Base-by-base conservation (phyloP, 2,329 filamentous ascomycete genomes). In the Ophiostoma perfectum region DNA sequence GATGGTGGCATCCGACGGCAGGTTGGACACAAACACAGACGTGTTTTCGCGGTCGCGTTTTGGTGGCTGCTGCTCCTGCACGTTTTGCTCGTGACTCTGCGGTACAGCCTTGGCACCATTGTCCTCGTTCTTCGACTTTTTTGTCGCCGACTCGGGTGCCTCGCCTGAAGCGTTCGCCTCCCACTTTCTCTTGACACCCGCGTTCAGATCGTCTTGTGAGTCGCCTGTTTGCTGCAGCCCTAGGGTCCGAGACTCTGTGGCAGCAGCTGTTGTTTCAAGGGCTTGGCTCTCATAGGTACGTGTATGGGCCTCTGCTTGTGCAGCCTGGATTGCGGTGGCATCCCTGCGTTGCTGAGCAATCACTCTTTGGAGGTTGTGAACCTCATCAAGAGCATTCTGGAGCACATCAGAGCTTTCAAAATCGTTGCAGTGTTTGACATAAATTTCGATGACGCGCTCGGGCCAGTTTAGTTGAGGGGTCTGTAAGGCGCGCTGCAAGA, bases 21-120 rank as follows among this genome's bases (percentile, higher is more conserved):
- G 79, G 73, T 93, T 90, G 66, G 86, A 88, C 4, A 97, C 88
- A 67, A 96, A 86, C 64, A 98, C 84, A 0, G 91, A 93, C 0
- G 92, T 90, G 77, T 98, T 90, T 76, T 99, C 95, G 58, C 95
- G 88, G 77, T 99, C 93, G 68, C 95, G 88, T 77, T 92, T 94
- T 42, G 82, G 80, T 76, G 69, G 72, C 70, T 81, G 74, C 44
- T 71, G 71, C 55, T 74, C 74, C 55, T 77, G 75, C 44, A 58
- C 62, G 4, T 60, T 55, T 16, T 11, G 74, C 38, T 64, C 58
- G 42, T 47, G 36, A 18, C 9, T 64, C 72, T 38, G 75, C 72
- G 12, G 79, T 76, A n/a, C 70, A 16, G 12, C 4, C 36, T 60
- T 60, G 27, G 38, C 55, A 14, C 55, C 71, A 44, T 71, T 72